phyloP scores from a whole-genome alignment of 129 eudicot species.

The Centrapalus pauciflorus region DNA sequence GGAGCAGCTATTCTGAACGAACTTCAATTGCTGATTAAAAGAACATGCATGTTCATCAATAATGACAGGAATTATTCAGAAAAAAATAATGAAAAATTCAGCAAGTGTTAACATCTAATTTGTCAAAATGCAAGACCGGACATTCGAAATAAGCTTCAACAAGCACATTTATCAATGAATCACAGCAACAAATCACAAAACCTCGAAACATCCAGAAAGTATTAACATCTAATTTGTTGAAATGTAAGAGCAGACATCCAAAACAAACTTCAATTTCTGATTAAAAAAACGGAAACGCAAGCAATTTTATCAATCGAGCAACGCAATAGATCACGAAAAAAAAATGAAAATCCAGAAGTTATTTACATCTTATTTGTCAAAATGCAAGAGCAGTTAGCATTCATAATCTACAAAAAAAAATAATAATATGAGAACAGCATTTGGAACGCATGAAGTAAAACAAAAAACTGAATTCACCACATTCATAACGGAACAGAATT shows the following conservation, averaged over 20 bases:
- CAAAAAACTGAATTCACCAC: not conserved
- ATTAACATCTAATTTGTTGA: not conserved
- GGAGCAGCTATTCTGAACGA: not conserved
- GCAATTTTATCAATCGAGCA: not conserved
- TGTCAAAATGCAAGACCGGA: too few relatives aligned
- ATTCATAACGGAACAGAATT: not conserved
- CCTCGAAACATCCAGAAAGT: not conserved
- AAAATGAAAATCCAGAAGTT: not conserved
- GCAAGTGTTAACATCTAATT: too few relatives aligned
- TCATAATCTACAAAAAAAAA: not conserved
- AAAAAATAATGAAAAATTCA: too few relatives aligned
- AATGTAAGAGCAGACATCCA: slow-evolving; percentile 8
- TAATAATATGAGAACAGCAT: not conserved
- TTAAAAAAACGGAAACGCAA: too few relatives aligned
- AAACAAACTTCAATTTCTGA: not conserved
- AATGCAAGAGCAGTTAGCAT: not conserved
- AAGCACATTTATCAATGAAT: slow-evolving; percentile 5
- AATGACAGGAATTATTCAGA: too few relatives aligned
- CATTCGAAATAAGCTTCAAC: too few relatives aligned
- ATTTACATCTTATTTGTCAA: not conserved
- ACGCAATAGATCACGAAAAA: not conserved
- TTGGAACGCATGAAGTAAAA: not conserved
- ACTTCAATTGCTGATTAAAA: not conserved
- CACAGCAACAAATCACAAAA: not conserved
- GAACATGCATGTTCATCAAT: too few relatives aligned